Percentiles rank a stretch among this genome's conserved stretches.
Evolutionary conservation across 2,329 filamentous ascomycete species (phyloP).

Genomic region (Bisporella sp.): DNA sequence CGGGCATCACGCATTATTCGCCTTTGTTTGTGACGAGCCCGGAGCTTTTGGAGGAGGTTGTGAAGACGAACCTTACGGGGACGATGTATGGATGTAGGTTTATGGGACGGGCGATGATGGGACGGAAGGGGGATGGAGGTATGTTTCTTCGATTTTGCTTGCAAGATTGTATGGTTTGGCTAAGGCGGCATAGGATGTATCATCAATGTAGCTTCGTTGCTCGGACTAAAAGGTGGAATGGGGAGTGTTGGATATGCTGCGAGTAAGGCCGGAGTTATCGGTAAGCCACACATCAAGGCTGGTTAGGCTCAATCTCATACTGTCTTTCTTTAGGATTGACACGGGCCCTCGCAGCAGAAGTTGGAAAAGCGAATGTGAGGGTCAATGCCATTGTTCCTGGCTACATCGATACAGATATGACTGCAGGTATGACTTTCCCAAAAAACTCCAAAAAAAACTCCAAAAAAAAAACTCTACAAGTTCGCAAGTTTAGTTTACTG

Average conservation of each 20-base stretch:
- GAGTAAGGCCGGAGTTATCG: conserved; percentile 73
- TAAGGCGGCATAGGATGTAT: conserved; percentile 48
- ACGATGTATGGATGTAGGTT: conserved; percentile 56
- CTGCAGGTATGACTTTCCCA: conserved; percentile 45
- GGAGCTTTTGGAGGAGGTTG: conserved; percentile 45
- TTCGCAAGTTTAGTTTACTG: background rate
- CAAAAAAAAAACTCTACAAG: background rate
- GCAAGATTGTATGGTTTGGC: background rate
- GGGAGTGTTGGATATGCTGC: conserved; percentile 72
- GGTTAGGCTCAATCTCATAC: background rate
- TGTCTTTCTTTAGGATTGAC: conserved; percentile 49
- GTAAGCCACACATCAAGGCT: conserved; percentile 31
- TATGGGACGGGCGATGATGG: conserved; percentile 41
- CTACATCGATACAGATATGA: conserved; percentile 79
- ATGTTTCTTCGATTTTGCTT: background rate
- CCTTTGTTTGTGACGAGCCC: conserved; percentile 51
- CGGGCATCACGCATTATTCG: conserved; percentile 61
- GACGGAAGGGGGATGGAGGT: conserved; percentile 18
- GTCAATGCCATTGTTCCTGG: conserved; percentile 79
- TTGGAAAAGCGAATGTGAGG: conserved; percentile 55
- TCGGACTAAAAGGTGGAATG: conserved; percentile 60
- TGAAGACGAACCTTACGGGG: conserved; percentile 64
- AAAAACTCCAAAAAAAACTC: too few species aligned
- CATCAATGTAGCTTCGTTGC: conserved; percentile 73
- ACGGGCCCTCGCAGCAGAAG: conserved; percentile 56